phyloP scores from a whole-genome alignment of 2,329 filamentous ascomycete genomes.

The Penicillium frequentans region DNA sequence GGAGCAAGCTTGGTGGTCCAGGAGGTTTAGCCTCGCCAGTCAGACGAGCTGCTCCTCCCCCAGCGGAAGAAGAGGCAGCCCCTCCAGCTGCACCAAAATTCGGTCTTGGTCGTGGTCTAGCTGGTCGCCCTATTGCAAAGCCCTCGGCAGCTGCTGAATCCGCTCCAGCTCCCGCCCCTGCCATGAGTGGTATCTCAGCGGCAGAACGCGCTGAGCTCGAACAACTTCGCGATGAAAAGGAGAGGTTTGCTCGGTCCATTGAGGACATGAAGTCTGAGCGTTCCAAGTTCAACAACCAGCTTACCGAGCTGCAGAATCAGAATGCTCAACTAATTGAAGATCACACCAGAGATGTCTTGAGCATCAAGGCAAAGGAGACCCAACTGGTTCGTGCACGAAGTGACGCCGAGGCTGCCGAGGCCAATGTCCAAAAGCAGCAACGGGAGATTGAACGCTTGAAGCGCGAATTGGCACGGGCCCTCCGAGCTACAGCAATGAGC shows the following conservation, averaged over 20 bases:
- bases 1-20: constrained; percentile 46
- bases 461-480: constrained; percentile 66
- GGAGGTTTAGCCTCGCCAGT: constrained; percentile 43
- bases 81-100: constrained; percentile 52
- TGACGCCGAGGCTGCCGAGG: constrained; percentile 85
- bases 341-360: constrained; percentile 90
- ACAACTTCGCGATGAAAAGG: constrained; percentile 80
- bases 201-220: constrained; percentile 92
- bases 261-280: constrained; percentile 83
- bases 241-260: constrained; percentile 69
- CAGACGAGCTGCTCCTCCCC: constrained; percentile 46
- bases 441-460: constrained; percentile 92
- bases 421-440: constrained; percentile 77
- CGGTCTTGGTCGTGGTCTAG: constrained; percentile 73
- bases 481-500: constrained; percentile 42
- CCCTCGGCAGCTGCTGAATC: constrained; percentile 51
- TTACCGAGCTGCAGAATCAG: constrained; percentile 93
- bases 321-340: constrained; percentile 97
- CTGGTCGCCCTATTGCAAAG: constrained; percentile 81
- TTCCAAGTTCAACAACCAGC: constrained; percentile 77
- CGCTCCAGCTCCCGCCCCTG: constrained; percentile 54
- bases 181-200: constrained; percentile 66
- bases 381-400: constrained; percentile 89
- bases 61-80: constrained; percentile 45
- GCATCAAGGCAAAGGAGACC: constrained; percentile 97